Evolutionary conservation across 306 rosid genomes (phyloP).

Genomic region (Trifolium subterraneum): DNA sequence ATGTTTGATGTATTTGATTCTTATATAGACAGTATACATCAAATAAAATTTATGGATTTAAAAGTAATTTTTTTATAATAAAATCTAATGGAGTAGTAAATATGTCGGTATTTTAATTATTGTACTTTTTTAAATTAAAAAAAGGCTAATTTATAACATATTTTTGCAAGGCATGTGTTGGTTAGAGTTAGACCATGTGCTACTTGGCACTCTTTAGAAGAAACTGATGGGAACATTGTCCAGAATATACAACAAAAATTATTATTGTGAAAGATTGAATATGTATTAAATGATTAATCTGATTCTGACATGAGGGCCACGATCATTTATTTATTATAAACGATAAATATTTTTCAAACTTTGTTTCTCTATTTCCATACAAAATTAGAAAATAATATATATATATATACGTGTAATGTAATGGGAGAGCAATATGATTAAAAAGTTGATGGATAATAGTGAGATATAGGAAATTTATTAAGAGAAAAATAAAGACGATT

Average conservation of each 20-base stretch:
- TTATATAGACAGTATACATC: too few species aligned
- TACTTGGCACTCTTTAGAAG: background rate
- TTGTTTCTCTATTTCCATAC: too few species aligned
- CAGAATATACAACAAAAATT: background rate
- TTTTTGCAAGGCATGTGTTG: background rate
- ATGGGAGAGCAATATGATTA: background rate
- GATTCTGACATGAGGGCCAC: conserved; percentile 11
- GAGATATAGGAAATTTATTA: background rate
- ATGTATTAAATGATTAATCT: background rate
- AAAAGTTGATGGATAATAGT: background rate
- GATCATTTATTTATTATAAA: background rate
- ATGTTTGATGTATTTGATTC: too few species aligned
- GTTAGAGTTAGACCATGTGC: background rate
- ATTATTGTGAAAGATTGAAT: background rate
- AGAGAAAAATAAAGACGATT: background rate
- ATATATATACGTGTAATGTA: too few species aligned
- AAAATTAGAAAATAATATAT: too few species aligned
- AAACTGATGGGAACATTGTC: background rate
- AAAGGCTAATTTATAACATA: background rate
- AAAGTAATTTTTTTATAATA: too few species aligned
- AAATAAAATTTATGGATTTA: too few species aligned
- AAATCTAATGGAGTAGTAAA: too few species aligned
- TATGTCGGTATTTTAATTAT: background rate
- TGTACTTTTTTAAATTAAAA: background rate
- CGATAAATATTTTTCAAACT: background rate